A percentile compares a stretch with the other conserved stretches of the same genome.
These are phyloP conservation scores for Kalaharituber pfeilii DNA, from an alignment of 2,329 filamentous ascomycete species.

Conservation along the genomic window DNA sequence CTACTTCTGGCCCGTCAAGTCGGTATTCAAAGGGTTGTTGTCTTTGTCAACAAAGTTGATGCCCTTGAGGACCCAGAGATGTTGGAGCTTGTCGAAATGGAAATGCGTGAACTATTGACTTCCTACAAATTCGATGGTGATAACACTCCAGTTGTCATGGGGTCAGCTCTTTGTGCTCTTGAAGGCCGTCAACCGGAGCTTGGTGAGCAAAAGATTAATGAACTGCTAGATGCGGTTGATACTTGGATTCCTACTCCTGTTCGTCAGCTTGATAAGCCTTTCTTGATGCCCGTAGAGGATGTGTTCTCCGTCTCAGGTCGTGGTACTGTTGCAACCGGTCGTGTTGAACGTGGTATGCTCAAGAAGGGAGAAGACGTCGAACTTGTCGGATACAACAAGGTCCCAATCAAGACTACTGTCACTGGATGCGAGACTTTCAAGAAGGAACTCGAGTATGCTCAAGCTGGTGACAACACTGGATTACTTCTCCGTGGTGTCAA, in stretches of 20 bases:
- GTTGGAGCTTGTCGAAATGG: constrained; percentile 99
- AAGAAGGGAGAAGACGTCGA: constrained; percentile 93
- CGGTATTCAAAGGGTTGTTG: constrained; percentile 92
- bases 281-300: constrained; percentile 96
- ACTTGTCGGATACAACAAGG: constrained; percentile 68
- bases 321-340: constrained; percentile 90
- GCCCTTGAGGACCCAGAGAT: constrained; percentile 95
- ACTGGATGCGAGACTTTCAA: constrained; percentile 99
- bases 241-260: constrained; percentile 89
- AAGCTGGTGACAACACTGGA: constrained; percentile 94
- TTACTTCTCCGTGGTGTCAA: constrained; percentile 89
- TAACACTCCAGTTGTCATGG: constrained; percentile 91
- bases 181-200: constrained; percentile 77
- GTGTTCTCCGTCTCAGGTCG: constrained; percentile 81
- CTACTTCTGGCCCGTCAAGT: constrained; percentile 94
- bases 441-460: constrained; percentile 94
- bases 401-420: constrained; percentile 92
- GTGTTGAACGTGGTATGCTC: constrained; percentile 85
- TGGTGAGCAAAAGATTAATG: constrained; percentile 71
- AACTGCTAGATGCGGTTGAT: constrained; percentile 79
- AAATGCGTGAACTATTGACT: constrained; percentile 92
- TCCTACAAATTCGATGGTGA: constrained; percentile 97
- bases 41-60: constrained; percentile 99
- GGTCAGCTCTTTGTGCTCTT: constrained; percentile 85
- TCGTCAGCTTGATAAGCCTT: constrained; percentile 93